phyloP scores from a whole-genome alignment of 805 yeast species.

The Candida ortonii region DNA sequence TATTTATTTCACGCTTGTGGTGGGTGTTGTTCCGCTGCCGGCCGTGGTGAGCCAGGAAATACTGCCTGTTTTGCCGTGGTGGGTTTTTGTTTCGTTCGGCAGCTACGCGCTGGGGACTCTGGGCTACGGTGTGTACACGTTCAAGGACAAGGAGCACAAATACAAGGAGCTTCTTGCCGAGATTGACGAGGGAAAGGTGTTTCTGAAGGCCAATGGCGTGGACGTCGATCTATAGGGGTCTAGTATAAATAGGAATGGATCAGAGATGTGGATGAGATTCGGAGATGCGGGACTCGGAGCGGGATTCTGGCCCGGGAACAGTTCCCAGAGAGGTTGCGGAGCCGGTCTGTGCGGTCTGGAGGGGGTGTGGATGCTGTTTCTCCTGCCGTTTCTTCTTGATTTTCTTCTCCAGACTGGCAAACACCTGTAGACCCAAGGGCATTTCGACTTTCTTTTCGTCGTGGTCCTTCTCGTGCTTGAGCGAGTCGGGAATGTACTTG shows the following conservation, averaged over 20 bases:
- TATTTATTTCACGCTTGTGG: constrained; percentile 49
- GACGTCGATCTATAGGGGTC: constrained; percentile 36
- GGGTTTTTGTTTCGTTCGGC: constrained; percentile 68
- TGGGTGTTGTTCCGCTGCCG: constrained; percentile 55
- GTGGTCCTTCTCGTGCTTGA: constrained; percentile 24
- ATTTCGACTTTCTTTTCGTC: constrained; percentile 51
- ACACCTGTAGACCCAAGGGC: constrained; percentile 74
- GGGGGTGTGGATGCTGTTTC: constrained; percentile 1
- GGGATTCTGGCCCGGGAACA: too few species aligned
- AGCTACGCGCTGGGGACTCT: constrained; percentile 64
- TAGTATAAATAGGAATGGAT: too few species aligned
- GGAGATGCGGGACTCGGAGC: too few species aligned
- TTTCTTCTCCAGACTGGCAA: constrained; percentile 77
- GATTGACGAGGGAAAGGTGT: constrained; percentile 62
- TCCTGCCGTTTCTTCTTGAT: constrained; percentile 39
- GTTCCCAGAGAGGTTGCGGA: background rate
- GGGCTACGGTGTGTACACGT: constrained; percentile 66
- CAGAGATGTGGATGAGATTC: too few species aligned
- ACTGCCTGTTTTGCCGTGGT: constrained; percentile 65
- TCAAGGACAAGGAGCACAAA: constrained; percentile 69
- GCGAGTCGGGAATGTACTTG: constrained; percentile 42
- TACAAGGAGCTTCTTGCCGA: constrained; percentile 57
- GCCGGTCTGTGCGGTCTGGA: constrained; percentile 2
- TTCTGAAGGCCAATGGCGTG: constrained; percentile 54
- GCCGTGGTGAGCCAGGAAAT: constrained; percentile 47